phyloP scores from a whole-genome alignment of 768 basidiomycete genomes.

The Leccinum obscurum region DNA sequence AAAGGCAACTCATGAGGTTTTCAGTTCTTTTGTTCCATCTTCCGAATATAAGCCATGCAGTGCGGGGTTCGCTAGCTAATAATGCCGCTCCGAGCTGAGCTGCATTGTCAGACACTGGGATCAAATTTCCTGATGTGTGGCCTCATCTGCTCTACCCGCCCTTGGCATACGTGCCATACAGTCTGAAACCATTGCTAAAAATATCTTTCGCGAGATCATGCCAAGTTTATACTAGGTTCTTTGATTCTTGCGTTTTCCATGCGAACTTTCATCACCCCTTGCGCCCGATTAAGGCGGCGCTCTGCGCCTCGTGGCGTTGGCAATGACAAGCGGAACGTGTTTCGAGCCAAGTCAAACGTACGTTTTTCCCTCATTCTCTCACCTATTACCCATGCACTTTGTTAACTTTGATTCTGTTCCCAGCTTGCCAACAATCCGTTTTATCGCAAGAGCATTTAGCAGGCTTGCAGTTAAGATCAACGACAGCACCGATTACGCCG shows the following conservation, averaged over 20 bases:
- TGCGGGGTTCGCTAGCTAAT: neutral
- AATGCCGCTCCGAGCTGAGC: neutral
- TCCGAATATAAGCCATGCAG: neutral
- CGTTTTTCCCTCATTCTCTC: no score
- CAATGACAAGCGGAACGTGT: no score
- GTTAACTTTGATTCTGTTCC: no score
- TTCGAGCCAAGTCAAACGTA: no score
- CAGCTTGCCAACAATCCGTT: no score
- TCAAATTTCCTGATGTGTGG: neutral
- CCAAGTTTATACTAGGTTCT: neutral
- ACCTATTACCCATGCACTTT: no score
- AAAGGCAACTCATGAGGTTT: neutral
- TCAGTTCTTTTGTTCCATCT: neutral
- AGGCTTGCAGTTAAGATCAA: no score
- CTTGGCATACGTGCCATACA: conserved; percentile 10
- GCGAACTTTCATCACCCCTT: neutral
- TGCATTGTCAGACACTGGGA: no score
- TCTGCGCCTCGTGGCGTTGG: no score
- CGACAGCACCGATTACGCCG: no score
- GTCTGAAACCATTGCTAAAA: neutral
- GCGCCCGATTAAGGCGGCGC: neutral
- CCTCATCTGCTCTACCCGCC: neutral
- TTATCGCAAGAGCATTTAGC: no score
- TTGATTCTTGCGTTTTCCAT: neutral
- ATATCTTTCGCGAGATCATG: conserved; percentile 1